Base-by-base conservation (phyloP, 2,329 filamentous ascomycete species). In the Lachnellula arida region DNA sequence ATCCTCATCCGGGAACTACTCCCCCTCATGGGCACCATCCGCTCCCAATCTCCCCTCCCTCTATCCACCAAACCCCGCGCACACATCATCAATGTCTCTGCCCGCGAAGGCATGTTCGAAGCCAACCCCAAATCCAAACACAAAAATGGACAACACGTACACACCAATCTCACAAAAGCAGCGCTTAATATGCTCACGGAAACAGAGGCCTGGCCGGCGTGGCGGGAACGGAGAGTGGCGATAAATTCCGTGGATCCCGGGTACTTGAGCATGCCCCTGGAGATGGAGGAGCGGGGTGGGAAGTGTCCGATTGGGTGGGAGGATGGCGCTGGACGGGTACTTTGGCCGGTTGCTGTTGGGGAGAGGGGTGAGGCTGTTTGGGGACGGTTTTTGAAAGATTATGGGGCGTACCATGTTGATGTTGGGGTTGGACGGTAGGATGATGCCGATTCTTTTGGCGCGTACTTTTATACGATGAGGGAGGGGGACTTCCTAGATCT, bases 121-220 rank as follows among this genome's bases (percentile, higher is more conserved):
- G 19, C 53, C 4, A 46, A 28, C 1, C 54, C 54, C 2, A 34
- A 17, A 5, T 53, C 54, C 2, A 34, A 37, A 3, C 22, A 48
- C 11, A 60, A 62, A 40, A 53, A 54, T 1, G 60, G 60, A 8
- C 46, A 57, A 22, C 58, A 62, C n/a, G 58, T 60, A 2, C 60
- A 62, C 40, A 62, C 60, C 0, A 62, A 62, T 34, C 47, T 62
- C 9, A 49, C 60, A n/a, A 62, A 62, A 54, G 60, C 58, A 7
- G 58, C 60, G 11, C 49, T 62, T 15, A 62, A 62, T n/a, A 62
- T 62, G 60, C 32, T 62, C 2, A 62, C 58, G 1, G 60, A 62
- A 15, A 62, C 60, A 0, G 60, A 62, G 54, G 58, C 55, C 17
- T 49, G 34, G 23, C 53, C 56, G 11, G 54, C 60, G 6, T 62